A percentile compares a stretch with the other conserved stretches of the same genome.
Evolutionary conservation across 2,329 filamentous ascomycete species (phyloP).

Genomic region (Conoideocrella luteorostrata): DNA sequence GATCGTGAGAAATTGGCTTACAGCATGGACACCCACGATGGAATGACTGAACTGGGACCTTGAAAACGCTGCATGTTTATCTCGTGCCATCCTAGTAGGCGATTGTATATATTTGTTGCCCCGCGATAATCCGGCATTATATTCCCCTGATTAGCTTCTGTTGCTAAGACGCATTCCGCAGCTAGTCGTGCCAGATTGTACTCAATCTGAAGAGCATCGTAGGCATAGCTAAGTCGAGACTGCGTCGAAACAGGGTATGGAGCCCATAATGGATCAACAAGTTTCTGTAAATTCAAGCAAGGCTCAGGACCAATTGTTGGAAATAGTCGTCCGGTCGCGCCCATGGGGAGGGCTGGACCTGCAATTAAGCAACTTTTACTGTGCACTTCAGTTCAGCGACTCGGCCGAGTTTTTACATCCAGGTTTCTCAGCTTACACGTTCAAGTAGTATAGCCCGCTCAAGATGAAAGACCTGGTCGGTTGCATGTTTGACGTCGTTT

Average conservation of each 20-base stretch:
- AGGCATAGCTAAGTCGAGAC: constrained; percentile 1
- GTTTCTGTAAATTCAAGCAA: background rate
- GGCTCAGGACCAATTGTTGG: background rate
- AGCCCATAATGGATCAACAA: constrained; percentile 5
- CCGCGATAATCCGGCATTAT: constrained; percentile 5
- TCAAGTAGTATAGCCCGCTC: constrained; percentile 18
- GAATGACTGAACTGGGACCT: constrained; percentile 4
- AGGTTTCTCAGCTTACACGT: constrained; percentile 12
- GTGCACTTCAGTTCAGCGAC: background rate
- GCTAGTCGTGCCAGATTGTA: constrained; percentile 6
- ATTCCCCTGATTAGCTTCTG: background rate
- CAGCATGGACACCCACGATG: constrained; percentile 7
- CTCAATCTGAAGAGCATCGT: background rate
- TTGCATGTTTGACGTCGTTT: background rate
- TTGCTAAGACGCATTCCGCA: background rate
- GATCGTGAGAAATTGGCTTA: constrained; percentile 1
- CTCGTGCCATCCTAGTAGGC: background rate
- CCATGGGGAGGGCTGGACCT: background rate
- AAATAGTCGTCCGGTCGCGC: background rate
- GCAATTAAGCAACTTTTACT: constrained; percentile 4
- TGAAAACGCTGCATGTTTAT: background rate
- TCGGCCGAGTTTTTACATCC: background rate
- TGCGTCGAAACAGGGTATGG: constrained; percentile 8
- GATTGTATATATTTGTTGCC: constrained; percentile 5
- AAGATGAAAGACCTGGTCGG: constrained; percentile 10